These are phyloP conservation scores for Knufia petricola DNA, from an alignment of 2,329 filamentous ascomycete species.

Conservation along the genomic window DNA sequence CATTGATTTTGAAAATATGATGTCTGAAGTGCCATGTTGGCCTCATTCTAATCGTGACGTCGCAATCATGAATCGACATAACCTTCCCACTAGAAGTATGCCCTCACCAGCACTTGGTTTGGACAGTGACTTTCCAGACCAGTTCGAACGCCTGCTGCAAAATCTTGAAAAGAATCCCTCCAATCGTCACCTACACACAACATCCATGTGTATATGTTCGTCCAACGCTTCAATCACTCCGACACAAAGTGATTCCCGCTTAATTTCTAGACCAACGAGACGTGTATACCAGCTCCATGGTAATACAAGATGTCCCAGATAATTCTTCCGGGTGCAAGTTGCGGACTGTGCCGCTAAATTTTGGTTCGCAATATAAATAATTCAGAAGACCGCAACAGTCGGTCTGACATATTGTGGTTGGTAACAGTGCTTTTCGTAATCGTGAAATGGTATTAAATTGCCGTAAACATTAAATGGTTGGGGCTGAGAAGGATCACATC, in stretches of 20 bases:
- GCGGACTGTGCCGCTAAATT: background rate
- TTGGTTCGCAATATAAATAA: background rate
- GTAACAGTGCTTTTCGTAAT: constrained; percentile 19
- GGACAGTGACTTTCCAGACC: constrained; percentile 6
- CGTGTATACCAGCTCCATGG: background rate
- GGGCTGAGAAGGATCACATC: constrained; percentile 9
- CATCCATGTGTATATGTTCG: background rate
- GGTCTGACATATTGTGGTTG: constrained; percentile 13
- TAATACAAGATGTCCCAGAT: background rate
- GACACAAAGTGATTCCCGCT: background rate
- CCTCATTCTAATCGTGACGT: background rate
- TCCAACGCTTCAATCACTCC: constrained; percentile 2
- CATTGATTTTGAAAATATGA: background rate
- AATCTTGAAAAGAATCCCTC: background rate
- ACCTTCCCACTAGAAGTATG: constrained; percentile 6
- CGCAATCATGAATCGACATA: background rate
- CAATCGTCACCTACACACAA: background rate
- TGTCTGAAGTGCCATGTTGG: background rate
- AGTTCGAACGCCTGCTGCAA: background rate
- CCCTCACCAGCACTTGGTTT: constrained; percentile 8
- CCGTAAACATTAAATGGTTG: constrained; percentile 23
- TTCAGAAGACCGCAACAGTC: constrained; percentile 21
- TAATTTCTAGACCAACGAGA: background rate
- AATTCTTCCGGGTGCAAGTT: background rate
- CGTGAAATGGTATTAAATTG: constrained; percentile 21